Evolutionary conservation across 2,329 filamentous ascomycete genomes (phyloP), one percentile per base, ranked within the genome.

Genomic region (Monosporascus sp.): DNA sequence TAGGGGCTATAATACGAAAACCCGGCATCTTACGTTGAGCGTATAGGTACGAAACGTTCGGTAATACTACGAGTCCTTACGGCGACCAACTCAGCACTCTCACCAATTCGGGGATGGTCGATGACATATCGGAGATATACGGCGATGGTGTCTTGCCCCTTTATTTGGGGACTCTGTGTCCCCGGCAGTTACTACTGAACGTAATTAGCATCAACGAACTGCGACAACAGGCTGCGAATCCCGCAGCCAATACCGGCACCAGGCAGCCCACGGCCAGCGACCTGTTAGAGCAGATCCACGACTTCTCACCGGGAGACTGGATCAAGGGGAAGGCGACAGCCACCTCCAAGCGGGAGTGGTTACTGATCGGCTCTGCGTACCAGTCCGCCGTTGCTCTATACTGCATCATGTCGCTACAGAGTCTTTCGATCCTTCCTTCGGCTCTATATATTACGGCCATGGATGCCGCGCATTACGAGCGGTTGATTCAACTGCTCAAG

Each of bases 31-130:
- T 11, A 26, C 17, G 16, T 17, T 16, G 9, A 17, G 34, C 2
- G 4, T 38, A 50, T 38, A 70, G 67, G 41, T 48, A 63, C 27
- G 62, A 65, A 19, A 62, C 67, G 9, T 61, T 70, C 8, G 66
- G 59, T 2, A 67, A 71, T 54, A 67, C 69, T 2, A 66, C 68
- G 8, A 67, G 64, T 5, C 69, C 69, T 7, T 62, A 64, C 41
- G 54, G 64, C 19, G 59, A 70, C 50, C 59, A 51, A 43, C 48
- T 61, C 7, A 43, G 26, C 14, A 46, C 56, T 2, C 26, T 57
- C 31, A 52, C 59, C 5, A 58, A 64, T 16, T 47, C 61, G 34
- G 58, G 60, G 8, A 58, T 65, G 16, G 22, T 67, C 19, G 53
- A 65, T 22, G 57, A 63, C 50, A 49, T 69, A 2, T 24, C 60